These are phyloP conservation scores for Blastomyces emzantsi DNA, from an alignment of 2,329 filamentous ascomycete species.

Conservation along the genomic window DNA sequence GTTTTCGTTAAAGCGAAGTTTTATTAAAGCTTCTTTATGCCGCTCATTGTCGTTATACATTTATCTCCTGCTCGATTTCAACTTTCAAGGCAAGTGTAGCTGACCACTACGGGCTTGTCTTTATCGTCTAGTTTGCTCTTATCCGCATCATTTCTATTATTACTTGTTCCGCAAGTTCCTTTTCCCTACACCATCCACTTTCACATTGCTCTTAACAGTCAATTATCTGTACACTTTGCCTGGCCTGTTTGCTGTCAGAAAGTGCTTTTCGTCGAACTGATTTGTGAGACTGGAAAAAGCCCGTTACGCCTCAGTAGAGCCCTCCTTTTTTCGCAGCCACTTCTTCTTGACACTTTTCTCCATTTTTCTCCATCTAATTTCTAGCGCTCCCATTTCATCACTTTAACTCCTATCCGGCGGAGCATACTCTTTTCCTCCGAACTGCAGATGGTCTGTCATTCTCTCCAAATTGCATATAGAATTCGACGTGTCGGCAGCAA, in stretches of 20 bases:
- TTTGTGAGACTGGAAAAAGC: background rate
- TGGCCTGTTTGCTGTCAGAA: background rate
- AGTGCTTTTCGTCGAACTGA: background rate
- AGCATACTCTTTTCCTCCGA: background rate
- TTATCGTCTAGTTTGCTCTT: slow-evolving; percentile 7
- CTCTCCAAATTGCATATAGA: background rate
- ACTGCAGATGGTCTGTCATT: background rate
- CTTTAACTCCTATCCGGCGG: background rate
- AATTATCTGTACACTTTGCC: background rate
- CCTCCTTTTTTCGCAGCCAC: background rate
- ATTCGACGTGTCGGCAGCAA: background rate
- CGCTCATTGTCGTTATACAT: slow-evolving; percentile 7
- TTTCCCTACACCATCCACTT: slow-evolving; percentile 2
- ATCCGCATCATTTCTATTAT: background rate
- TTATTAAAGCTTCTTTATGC: slow-evolving; percentile 12
- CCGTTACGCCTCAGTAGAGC: background rate
- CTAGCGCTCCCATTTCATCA: background rate
- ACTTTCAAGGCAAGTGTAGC: background rate
- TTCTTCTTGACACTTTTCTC: slow-evolving; percentile 1
- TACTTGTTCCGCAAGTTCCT: background rate
- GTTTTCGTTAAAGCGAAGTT: slow-evolving; percentile 18
- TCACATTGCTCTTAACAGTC: background rate
- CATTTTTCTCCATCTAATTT: background rate
- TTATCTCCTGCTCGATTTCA: slow-evolving; percentile 12
- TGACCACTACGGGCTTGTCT: background rate